Conservation (phyloP, 1,284 basidiomycete genomes). For the Earliella scabrosa region DNA sequence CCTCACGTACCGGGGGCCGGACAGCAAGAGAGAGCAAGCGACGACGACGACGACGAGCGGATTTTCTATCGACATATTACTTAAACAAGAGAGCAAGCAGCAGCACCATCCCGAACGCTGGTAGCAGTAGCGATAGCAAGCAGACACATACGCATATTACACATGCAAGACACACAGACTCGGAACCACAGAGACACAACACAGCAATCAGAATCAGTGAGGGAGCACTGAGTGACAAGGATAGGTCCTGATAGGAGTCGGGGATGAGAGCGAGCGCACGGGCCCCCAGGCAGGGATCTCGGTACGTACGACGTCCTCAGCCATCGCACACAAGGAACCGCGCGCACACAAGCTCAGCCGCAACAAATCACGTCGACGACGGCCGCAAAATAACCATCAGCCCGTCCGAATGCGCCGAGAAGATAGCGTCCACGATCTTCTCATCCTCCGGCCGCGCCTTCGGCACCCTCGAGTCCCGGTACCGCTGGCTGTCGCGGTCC, state of each 20-base stretch:
- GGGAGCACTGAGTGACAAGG: too few relatives aligned
- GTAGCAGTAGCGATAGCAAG: slow-evolving; percentile 5
- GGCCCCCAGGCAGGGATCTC: too few relatives aligned
- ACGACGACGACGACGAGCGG: too few relatives aligned
- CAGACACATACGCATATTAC: not conserved
- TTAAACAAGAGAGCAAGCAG: not conserved
- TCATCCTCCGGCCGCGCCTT: slow-evolving; percentile 33
- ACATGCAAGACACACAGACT: not conserved
- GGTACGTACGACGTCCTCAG: too few relatives aligned
- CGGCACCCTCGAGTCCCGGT: slow-evolving; percentile 12
- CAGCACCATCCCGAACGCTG: too few relatives aligned
- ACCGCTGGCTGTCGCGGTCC: slow-evolving; percentile 11
- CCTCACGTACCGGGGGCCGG: too few relatives aligned
- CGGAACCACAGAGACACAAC: not conserved
- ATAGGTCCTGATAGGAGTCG: too few relatives aligned
- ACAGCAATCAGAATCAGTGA: too few relatives aligned
- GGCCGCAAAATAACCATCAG: slow-evolving; percentile 72
- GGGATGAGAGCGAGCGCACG: too few relatives aligned
- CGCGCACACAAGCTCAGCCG: too few relatives aligned
- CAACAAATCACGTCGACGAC: slow-evolving; percentile 8
- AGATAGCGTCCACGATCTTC: slow-evolving; percentile 72
- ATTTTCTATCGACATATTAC: not conserved
- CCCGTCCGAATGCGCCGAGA: slow-evolving; percentile 81
- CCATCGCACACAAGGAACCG: too few relatives aligned
- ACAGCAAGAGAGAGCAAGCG: too few relatives aligned